Evolutionary conservation across 495 filamentous ascomycete species (phyloP).

Genomic region (Eremomyces bilateralis): DNA sequence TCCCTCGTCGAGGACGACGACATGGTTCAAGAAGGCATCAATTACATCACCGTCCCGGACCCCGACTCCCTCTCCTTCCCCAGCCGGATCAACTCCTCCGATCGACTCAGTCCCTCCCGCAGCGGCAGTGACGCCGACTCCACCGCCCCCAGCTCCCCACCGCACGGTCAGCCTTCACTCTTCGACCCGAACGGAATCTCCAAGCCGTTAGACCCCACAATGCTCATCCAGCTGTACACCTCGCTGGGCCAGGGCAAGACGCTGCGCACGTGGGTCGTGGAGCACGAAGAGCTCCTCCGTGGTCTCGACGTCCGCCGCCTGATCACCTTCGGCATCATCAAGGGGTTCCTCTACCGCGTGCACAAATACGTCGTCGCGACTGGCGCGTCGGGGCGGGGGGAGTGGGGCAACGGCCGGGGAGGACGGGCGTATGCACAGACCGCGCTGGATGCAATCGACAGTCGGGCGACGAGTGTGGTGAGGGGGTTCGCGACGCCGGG

Average conservation of each 20-base stretch:
- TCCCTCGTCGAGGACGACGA: conserved; percentile 44
- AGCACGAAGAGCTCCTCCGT: conserved; percentile 41
- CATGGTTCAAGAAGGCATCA: conserved; percentile 66
- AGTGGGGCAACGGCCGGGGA: conserved; percentile 5
- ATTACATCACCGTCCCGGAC: conserved; percentile 33
- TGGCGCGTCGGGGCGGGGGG: conserved; percentile 19
- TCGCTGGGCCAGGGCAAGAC: conserved; percentile 55
- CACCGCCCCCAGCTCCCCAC: not conserved
- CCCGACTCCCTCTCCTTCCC: not conserved
- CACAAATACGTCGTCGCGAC: conserved; percentile 67
- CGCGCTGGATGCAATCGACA: conserved; percentile 12
- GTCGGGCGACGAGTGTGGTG: not conserved
- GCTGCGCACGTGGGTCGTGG: conserved; percentile 59
- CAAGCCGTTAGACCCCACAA: conserved; percentile 24
- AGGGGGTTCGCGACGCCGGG: conserved; percentile 4
- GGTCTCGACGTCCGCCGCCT: conserved; percentile 74
- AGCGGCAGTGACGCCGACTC: not conserved
- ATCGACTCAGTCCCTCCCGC: not conserved
- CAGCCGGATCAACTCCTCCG: not conserved
- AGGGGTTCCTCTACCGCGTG: conserved; percentile 82
- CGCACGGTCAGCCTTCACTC: no score
- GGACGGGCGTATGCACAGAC: conserved; percentile 6
- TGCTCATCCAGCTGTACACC: conserved; percentile 51
- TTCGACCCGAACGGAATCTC: not conserved
- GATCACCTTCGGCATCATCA: conserved; percentile 88